Evolutionary conservation across 139 green algal species (phyloP), one percentile per base, ranked within the genome.

Genomic region (Micromonas pusilla): DNA sequence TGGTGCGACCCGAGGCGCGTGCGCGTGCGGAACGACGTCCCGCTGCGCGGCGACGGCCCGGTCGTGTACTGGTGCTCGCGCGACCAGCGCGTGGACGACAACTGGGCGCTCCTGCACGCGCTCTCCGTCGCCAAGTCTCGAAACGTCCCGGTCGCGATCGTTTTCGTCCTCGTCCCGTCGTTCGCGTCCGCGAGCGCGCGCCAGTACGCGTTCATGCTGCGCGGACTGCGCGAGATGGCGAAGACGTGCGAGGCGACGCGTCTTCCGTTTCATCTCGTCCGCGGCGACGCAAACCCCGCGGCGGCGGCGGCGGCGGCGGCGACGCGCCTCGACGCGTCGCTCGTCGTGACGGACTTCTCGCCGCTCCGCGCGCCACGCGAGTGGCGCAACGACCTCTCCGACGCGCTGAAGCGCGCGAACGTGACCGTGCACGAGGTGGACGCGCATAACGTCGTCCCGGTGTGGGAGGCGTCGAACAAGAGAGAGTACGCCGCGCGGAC

Each of bases 401-500:
- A 23, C 21, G 5, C 25, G 26, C 38, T 37, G 53, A 70, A 5
- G 4, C 23, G 20, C 6, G 23, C 66, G 67, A 21, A 62, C 21
- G 28, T 33, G 23, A 4, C 72, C 3, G 52, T 83, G 28, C 16
- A 33, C 3, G 68, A 98, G 83, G 95, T 99, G 77, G 95, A 99
- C 66, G 92, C 95, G 0, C 95, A 99, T 91, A 98, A 97, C 79
- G 83, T 97, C 16, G 91, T 99, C 32, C 95, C 95, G 0, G 85
- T 91, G 26, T 98, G 94, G 94, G 84, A 87, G 65, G 90, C 91
- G 36, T 90, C 80, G 64, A 86, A 96, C 75, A 98, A 98, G 85
- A 82, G 89, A 0, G 93, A 97, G 86, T 70, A 82, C 25, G 91
- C 81, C 0, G 94, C 94, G 0, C 87, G 94, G 68, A 98, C 94